Base-by-base conservation (phyloP, 179 eudicot species). In the Drosera spatulata region DNA sequence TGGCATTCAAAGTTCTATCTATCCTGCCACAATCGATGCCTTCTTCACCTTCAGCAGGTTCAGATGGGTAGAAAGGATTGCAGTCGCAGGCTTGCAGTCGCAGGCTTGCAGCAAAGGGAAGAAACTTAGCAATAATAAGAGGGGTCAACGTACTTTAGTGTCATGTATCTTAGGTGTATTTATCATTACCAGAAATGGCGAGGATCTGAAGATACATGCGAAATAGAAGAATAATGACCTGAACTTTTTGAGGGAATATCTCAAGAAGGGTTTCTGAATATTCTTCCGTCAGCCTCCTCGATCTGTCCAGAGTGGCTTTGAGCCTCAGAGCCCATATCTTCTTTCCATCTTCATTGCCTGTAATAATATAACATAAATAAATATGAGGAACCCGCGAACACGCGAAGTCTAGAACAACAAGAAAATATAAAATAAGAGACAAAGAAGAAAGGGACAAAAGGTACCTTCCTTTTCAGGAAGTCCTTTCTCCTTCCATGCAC, bases 261-360 rank as follows among this genome's bases (percentile, higher is more conserved):
- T 73, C 82, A 66, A 93, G 83, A 68, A 93, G 84, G 43, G 97
- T 76, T 74, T 93, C 99, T 53, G 97, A 84, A 61, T 90, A 93
- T 72, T 85, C 95, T 73, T 85, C 99, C 12, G 90, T 81, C 60
- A 93, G 80, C 75, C 99, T 84, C 69, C 88, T 73, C 50, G 91
- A 80, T 83, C 99, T 83, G 77, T 93, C 99, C 49, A 93, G 77
- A 33, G 97, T 93, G 60, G 99, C 96, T 79, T 93, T 93, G 56
- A 90, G 86, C 87, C 95, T 80, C 50, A 93, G 73, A 46, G 85
- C 94, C 97, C 99, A 93, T 58, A 83, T 79, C 59, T 50, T 83
- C 77, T 82, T 87, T 42, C 88, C 88, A 58, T 90, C 90, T 85
- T 93, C 99, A 67, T 61, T 75, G 65, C 95, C 95, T 93, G 66